Evolutionary conservation across 495 filamentous ascomycete genomes (phyloP).

Genomic region (Haplographium delicatum): DNA sequence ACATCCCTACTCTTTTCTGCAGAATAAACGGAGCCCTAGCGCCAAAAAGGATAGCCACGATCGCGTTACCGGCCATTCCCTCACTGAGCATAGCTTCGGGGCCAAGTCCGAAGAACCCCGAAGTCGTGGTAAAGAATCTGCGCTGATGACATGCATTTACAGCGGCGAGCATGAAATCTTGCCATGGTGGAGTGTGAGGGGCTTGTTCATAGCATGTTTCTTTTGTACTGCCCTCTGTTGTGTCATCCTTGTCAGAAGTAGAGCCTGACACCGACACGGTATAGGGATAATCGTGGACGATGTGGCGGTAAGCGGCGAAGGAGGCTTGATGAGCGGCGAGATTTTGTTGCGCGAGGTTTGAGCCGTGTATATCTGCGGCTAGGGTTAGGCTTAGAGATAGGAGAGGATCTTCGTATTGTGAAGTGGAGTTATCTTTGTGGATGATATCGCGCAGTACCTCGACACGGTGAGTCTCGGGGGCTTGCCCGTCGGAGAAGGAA

Average conservation of each 20-base stretch:
- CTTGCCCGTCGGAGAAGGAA: not conserved
- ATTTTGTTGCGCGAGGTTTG: not conserved
- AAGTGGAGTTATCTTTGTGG: not conserved
- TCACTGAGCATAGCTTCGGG: not conserved
- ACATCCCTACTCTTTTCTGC: not conserved
- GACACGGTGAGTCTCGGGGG: not conserved
- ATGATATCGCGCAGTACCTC: not conserved
- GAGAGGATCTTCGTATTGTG: not conserved
- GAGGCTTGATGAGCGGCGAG: not conserved
- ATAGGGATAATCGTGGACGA: too few species aligned
- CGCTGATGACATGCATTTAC: not conserved
- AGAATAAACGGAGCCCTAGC: not conserved
- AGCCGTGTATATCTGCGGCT: not conserved
- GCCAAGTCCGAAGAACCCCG: not conserved
- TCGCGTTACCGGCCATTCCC: too few species aligned
- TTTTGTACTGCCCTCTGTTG: not conserved
- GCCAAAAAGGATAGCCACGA: not conserved
- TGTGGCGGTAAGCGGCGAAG: not conserved
- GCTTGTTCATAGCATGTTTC: not conserved
- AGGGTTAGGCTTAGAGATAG: constrained; percentile 1
- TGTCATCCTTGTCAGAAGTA: too few species aligned
- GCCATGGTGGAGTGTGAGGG: not conserved
- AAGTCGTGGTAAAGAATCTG: not conserved
- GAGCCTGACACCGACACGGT: too few species aligned
- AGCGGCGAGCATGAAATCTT: not conserved